Percentiles rank a stretch among this genome's conserved stretches.
phyloP scores from a whole-genome alignment of 1,284 basidiomycete genomes.

The Cystobasidium pallidum region DNA sequence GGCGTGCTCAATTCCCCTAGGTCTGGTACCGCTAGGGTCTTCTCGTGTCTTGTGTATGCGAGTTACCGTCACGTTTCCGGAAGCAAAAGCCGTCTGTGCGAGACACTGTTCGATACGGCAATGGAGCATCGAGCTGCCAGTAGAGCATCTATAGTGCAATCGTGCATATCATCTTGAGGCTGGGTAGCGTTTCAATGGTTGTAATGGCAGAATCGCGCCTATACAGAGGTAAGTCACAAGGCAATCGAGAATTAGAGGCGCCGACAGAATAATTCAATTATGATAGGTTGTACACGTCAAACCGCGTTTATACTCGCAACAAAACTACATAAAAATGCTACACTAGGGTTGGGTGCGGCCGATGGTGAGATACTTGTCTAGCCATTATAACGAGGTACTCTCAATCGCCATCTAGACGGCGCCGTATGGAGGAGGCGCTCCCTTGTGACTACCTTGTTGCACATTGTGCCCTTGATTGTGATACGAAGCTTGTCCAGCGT shows the following conservation, averaged over 20 bases:
- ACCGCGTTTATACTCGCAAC: too few relatives aligned
- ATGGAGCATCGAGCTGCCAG: neutral
- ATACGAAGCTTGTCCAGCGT: conserved; percentile 31
- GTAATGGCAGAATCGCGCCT: too few relatives aligned
- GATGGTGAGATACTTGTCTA: neutral
- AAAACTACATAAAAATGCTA: neutral
- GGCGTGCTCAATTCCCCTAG: neutral
- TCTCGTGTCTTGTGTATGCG: neutral
- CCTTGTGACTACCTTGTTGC: conserved; percentile 21
- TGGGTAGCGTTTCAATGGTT: too few relatives aligned
- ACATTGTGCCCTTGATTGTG: conserved; percentile 16
- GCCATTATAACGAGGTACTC: too few relatives aligned
- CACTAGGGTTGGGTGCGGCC: neutral
- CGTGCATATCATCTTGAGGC: neutral
- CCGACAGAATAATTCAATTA: neutral
- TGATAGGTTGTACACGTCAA: neutral
- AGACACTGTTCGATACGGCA: neutral
- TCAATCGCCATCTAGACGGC: conserved; percentile 13
- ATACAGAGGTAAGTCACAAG: too few relatives aligned
- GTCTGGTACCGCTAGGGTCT: neutral
- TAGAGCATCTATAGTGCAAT: neutral
- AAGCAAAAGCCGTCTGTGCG: neutral
- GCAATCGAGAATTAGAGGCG: neutral
- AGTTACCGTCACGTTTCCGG: conserved; percentile 3
- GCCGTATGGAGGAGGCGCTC: conserved; percentile 40